These are phyloP conservation scores for Polyporus tsugae DNA, from an alignment of 1,284 basidiomycete species.

Conservation along the genomic window DNA sequence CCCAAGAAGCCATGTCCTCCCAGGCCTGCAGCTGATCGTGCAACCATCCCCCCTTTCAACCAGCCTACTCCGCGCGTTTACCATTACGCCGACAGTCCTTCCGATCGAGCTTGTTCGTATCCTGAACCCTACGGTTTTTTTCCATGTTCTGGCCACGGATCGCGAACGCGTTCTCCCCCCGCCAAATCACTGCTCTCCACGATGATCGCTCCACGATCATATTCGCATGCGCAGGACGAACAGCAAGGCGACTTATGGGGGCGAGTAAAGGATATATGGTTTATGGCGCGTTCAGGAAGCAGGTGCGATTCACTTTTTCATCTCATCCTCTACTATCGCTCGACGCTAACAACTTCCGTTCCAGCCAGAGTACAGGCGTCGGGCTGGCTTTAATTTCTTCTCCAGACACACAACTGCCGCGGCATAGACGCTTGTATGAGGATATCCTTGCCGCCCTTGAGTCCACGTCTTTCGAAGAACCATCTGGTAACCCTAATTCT, in stretches of 20 bases:
- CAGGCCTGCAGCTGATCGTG: conserved; percentile 24
- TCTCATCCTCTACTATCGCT: neutral
- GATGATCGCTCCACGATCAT: conserved; percentile 52
- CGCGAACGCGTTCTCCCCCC: conserved; percentile 65
- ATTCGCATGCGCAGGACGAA: conserved; percentile 34
- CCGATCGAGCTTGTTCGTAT: conserved; percentile 61
- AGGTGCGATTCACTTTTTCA: conserved; percentile 49
- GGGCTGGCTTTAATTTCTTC: conserved; percentile 50
- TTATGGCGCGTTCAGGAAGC: conserved; percentile 75
- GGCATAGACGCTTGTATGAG: conserved; percentile 60
- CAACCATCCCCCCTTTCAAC: conserved; percentile 40
- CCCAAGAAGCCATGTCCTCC: conserved; percentile 10
- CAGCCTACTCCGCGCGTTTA: conserved; percentile 42
- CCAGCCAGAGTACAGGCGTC: conserved; percentile 45
- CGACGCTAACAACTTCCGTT: neutral
- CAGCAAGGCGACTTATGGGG: conserved; percentile 49
- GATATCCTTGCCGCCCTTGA: conserved; percentile 59
- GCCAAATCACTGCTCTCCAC: conserved; percentile 75
- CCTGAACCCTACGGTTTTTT: conserved; percentile 65
- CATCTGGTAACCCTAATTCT: conserved; percentile 60
- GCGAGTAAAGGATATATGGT: conserved; percentile 62
- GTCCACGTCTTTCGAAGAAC: conserved; percentile 59
- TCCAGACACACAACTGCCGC: conserved; percentile 54
- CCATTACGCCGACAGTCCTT: conserved; percentile 44
- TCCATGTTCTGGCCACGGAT: conserved; percentile 69